Evolutionary conservation across 768 basidiomycete species (phyloP), one percentile per base, ranked within the genome.

Genomic region (Naganishia antarctica): DNA sequence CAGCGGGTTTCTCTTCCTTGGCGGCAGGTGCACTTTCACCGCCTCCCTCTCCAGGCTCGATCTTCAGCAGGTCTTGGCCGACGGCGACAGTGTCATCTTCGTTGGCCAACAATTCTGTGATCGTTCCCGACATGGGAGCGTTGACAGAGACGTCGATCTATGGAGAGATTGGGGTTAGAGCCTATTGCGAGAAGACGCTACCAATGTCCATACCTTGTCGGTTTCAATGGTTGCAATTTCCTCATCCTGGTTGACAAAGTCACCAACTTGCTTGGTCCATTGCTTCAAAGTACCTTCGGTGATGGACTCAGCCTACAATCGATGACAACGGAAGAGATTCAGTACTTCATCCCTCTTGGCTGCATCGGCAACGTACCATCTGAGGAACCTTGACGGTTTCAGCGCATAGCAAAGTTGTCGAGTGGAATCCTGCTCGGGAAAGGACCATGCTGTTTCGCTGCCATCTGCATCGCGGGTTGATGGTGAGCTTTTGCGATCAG

Each of bases 191-290:
- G 13, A 48, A 15, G 29, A 16, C 12, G 21, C 3, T 21, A 31
- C 25, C 26, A 40, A 46, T 1, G 21, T 32, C 15, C 34, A 63
- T 66, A 90, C 94, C 87, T 98, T 97, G 83, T 99, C 94, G 8
- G 94, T 99, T 81, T 98, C 94, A 69, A 98, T 97, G 47, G 91
- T 94, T 16, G 91, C 94, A 45, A 99, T 83, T 80, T 99, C 94
- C 80, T 98, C 94, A 75, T 98, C 94, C 29, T 82, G 87, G 75
- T 86, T 84, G 62, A 98, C 92, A 64, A 81, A 83, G 75, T 99
- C 94, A 15, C 94, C 94, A 58, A 89, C 86, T 79, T 93, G 84
- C 81, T 97, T 97, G 70, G 84, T 82, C 91, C 91, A 99, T 28
- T 88, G 82, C 80, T 92, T 96, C 58, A 99, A 82, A 4, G 94